These are phyloP conservation scores for Leccinum disarticulatum DNA, from an alignment of 768 basidiomycete genomes.

Conservation along the genomic window DNA sequence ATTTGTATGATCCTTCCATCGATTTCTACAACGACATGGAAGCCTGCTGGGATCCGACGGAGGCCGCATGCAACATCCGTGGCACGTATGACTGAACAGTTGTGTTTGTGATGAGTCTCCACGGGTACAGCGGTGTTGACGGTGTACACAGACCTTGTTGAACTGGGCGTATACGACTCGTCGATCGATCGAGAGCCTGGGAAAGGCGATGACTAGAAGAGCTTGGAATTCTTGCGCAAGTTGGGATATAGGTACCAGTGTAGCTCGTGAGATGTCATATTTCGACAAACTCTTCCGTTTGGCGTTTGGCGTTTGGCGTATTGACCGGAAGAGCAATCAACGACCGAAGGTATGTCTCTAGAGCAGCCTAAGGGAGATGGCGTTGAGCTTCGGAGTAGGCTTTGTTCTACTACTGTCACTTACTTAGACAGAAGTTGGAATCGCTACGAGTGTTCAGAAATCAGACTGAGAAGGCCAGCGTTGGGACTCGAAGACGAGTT, in stretches of 20 bases:
- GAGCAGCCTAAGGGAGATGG: conserved; percentile 48
- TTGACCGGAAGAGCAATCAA: conserved; percentile 76
- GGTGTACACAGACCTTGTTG: conserved; percentile 52
- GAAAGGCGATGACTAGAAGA: conserved; percentile 37
- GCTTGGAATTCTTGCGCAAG: conserved; percentile 59
- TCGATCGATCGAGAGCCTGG: conserved; percentile 24
- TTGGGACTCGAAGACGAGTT: conserved; percentile 21
- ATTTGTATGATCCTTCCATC: too few relatives aligned
- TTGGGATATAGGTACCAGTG: conserved; percentile 56
- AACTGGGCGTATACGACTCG: conserved; percentile 46
- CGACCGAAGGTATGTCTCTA: conserved; percentile 86
- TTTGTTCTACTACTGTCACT: conserved; percentile 21
- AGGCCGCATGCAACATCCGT: too few relatives aligned
- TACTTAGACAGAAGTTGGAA: conserved; percentile 75
- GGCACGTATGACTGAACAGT: too few relatives aligned
- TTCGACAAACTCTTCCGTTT: conserved; percentile 49
- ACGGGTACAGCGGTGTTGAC: conserved; percentile 28
- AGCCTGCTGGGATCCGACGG: too few relatives aligned
- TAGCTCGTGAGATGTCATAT: conserved; percentile 59
- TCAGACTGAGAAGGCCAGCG: conserved; percentile 22
- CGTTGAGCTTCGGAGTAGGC: conserved; percentile 6
- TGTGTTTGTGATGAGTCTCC: too few relatives aligned
- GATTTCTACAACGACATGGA: too few relatives aligned
- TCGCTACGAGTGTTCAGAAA: conserved; percentile 41
- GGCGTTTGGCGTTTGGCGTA: conserved; percentile 30